Evolutionary conservation across 805 yeast genomes (phyloP).

Genomic region (Candida nemodendra): DNA sequence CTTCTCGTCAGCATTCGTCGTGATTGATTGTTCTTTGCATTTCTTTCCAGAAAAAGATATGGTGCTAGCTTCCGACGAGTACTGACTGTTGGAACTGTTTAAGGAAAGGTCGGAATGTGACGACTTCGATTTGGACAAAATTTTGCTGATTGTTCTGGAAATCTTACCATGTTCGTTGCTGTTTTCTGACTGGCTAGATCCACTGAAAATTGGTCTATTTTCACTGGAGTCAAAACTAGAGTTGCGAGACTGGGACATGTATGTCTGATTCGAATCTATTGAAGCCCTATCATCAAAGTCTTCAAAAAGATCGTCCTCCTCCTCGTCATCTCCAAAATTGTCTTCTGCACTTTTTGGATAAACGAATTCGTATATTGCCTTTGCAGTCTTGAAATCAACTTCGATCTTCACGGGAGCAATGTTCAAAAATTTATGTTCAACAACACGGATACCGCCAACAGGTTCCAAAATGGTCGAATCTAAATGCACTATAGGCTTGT

Average conservation of each 20-base stretch:
- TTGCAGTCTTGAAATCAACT: conserved; percentile 55
- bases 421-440: conserved; percentile 47
- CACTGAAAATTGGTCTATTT: not conserved
- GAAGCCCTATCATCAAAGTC: conserved; percentile 8
- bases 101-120: not conserved
- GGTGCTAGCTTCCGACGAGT: conserved; percentile 3
- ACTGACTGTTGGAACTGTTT: not conserved
- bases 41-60: conserved; percentile 6
- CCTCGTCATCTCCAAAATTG: conserved; percentile 3
- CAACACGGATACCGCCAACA: conserved; percentile 62
- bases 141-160: conserved; percentile 10
- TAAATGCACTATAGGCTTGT: conserved; percentile 37
- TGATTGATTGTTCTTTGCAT: conserved; percentile 1
- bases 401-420: conserved; percentile 56
- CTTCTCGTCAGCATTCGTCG: conserved; percentile 10
- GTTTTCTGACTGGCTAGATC: not conserved
- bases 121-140: conserved; percentile 7
- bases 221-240: conserved; percentile 13
- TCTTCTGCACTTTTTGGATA: conserved; percentile 22
- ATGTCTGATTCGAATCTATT: conserved; percentile 4
- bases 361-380: conserved; percentile 40
- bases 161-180: conserved; percentile 5
- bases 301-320: not conserved
- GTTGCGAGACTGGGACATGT: conserved; percentile 2
- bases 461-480: conserved; percentile 58